Evolutionary conservation across 371 early-diverging fungal species (phyloP).

Genomic region (Mucor lusitanicus): DNA sequence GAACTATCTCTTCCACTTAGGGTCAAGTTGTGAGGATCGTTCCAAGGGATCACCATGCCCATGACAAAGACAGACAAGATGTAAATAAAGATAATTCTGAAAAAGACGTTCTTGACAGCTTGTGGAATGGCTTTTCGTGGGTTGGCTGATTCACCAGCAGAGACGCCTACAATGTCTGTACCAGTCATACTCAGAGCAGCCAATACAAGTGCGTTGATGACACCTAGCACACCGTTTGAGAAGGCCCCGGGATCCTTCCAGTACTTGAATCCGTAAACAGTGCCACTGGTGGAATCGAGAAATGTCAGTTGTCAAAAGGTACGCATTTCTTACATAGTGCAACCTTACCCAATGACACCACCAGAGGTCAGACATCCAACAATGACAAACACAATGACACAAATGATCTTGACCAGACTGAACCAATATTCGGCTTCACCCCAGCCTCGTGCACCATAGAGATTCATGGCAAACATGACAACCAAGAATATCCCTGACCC

Average conservation of each 20-base stretch:
- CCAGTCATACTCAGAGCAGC: constrained; percentile 79
- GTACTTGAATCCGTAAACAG: constrained; percentile 10
- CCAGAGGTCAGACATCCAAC: constrained; percentile 55
- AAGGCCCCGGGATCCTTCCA: constrained; percentile 62
- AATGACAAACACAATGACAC: constrained; percentile 66
- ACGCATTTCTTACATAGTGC: neutral
- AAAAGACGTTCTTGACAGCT: constrained; percentile 57
- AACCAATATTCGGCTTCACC: constrained; percentile 26
- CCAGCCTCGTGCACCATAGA: constrained; percentile 17
- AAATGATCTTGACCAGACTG: constrained; percentile 53
- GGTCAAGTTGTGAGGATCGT: constrained; percentile 51
- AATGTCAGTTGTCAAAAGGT: constrained; percentile 25
- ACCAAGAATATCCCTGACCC: constrained; percentile 23
- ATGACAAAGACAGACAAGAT: constrained; percentile 48
- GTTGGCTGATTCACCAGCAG: constrained; percentile 56
- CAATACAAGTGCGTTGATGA: constrained; percentile 63
- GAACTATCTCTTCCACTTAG: constrained; percentile 36
- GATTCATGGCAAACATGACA: constrained; percentile 18
- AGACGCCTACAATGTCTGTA: constrained; percentile 67
- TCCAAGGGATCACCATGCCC: constrained; percentile 62
- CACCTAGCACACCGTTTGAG: constrained; percentile 72
- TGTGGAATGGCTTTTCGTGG: constrained; percentile 33
- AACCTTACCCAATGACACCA: constrained; percentile 26
- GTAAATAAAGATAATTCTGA: constrained; percentile 53
- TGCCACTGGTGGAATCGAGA: constrained; percentile 38